Percentiles rank a stretch among this genome's conserved stretches.
phyloP scores from a whole-genome alignment of 1,139 yeast species.

The Lodderomyces parapsilosis region DNA sequence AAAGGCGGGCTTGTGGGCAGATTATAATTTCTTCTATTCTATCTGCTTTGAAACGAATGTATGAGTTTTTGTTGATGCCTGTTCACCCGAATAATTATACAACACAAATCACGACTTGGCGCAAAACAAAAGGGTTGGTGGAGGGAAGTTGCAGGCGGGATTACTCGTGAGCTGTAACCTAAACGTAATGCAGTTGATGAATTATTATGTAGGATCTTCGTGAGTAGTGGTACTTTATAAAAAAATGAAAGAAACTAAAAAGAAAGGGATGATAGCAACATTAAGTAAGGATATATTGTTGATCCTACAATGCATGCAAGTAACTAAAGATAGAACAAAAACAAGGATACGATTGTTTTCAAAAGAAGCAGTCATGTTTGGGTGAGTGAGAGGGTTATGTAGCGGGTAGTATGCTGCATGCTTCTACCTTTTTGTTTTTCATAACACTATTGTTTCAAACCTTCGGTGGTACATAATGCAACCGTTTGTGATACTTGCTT shows the following conservation, averaged over 20 bases:
- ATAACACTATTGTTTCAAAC: background rate
- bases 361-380: background rate
- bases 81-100: background rate
- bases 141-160: background rate
- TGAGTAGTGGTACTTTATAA: background rate
- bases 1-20: background rate
- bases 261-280: background rate
- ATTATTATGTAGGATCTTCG: background rate
- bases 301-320: background rate
- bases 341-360: background rate
- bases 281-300: background rate
- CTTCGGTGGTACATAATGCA: conserved; percentile 1
- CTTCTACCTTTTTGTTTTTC: background rate
- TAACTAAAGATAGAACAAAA: background rate
- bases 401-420: too few species aligned
- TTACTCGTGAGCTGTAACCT: background rate
- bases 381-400: background rate
- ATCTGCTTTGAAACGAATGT: background rate
- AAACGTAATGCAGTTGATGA: background rate
- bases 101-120: background rate
- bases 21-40: too few species aligned
- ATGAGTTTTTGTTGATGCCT: too few species aligned
- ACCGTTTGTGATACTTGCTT: background rate
- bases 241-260: background rate
- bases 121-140: background rate